Evolutionary conservation across 2,329 filamentous ascomycete species (phyloP).

Genomic region (Colletotrichum noveboracense): DNA sequence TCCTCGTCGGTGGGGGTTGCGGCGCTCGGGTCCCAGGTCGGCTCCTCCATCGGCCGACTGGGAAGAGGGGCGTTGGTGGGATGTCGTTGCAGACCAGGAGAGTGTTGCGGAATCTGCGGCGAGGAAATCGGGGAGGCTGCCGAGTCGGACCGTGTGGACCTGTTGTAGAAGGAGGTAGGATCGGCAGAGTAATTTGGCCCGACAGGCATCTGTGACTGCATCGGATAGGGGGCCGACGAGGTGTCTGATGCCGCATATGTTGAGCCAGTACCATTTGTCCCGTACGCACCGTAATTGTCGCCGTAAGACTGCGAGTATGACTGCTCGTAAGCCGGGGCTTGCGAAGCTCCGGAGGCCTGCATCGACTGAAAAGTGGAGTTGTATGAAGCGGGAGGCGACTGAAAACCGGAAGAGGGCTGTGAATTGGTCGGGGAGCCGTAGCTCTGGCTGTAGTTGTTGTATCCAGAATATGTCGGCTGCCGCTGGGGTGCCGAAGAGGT

Average conservation of each 20-base stretch:
- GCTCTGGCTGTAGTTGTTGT: slow-evolving; percentile 47
- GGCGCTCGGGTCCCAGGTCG: slow-evolving; percentile 45
- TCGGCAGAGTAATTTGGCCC: slow-evolving; percentile 57
- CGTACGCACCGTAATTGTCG: slow-evolving; percentile 37
- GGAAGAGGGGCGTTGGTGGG: slow-evolving; percentile 66
- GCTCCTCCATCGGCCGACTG: slow-evolving; percentile 55
- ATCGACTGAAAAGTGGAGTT: slow-evolving; percentile 15
- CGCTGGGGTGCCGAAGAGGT: slow-evolving; percentile 52
- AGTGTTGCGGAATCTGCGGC: slow-evolving; percentile 45
- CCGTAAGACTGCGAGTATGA: slow-evolving; percentile 25
- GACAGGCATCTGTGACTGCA: slow-evolving; percentile 57
- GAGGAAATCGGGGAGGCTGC: slow-evolving; percentile 53
- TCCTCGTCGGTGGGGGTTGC: slow-evolving; percentile 31
- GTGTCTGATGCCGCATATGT: slow-evolving; percentile 37
- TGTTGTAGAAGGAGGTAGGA: slow-evolving; percentile 48
- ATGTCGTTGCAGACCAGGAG: slow-evolving; percentile 57
- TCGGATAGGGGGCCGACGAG: slow-evolving; percentile 56
- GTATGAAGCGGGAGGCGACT: slow-evolving; percentile 42
- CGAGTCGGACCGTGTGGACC: slow-evolving; percentile 54
- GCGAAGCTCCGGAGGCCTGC: slow-evolving; percentile 32
- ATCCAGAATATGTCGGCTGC: slow-evolving; percentile 55
- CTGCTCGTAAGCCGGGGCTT: slow-evolving; percentile 40
- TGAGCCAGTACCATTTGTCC: slow-evolving; percentile 43
- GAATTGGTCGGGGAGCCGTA: slow-evolving; percentile 43
- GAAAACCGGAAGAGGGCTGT: slow-evolving; percentile 39